Evolutionary conservation across 2,329 filamentous ascomycete species (phyloP).

Genomic region (Colletotrichum incanum): DNA sequence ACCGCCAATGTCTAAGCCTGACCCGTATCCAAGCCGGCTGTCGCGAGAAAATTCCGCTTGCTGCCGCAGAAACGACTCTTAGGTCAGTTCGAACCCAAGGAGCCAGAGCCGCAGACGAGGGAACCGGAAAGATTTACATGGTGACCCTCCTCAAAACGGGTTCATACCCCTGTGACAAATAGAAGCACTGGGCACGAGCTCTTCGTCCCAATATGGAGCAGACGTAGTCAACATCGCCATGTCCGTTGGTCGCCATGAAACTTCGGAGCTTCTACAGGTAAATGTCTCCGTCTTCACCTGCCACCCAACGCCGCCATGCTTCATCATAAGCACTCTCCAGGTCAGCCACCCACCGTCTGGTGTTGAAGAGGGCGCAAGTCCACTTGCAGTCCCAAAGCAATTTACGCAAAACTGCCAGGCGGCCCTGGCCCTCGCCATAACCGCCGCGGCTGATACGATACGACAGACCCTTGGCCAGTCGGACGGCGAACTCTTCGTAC

Average conservation of each 20-base stretch:
- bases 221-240: background rate
- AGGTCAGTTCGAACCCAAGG: background rate
- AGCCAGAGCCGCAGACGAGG: background rate
- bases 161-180: background rate
- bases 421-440: constrained; percentile 73
- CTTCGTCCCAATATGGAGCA: constrained; percentile 4
- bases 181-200: background rate
- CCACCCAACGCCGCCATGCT: constrained; percentile 91
- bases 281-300: constrained; percentile 91
- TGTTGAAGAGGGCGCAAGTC: constrained; percentile 92
- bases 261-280: constrained; percentile 70
- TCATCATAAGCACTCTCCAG: constrained; percentile 90
- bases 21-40: background rate
- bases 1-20: constrained; percentile 1
- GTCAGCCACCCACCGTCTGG: constrained; percentile 89
- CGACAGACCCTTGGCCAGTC: constrained; percentile 74
- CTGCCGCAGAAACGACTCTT: background rate
- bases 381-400: constrained; percentile 88
- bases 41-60: background rate
- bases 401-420: constrained; percentile 83
- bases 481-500: constrained; percentile 85
- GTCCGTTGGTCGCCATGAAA: background rate
- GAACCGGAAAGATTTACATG: background rate
- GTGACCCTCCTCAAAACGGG: background rate
- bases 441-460: constrained; percentile 66